Conservation (phyloP, 1,284 basidiomycete genomes). For the Prillingera fragicola region DNA sequence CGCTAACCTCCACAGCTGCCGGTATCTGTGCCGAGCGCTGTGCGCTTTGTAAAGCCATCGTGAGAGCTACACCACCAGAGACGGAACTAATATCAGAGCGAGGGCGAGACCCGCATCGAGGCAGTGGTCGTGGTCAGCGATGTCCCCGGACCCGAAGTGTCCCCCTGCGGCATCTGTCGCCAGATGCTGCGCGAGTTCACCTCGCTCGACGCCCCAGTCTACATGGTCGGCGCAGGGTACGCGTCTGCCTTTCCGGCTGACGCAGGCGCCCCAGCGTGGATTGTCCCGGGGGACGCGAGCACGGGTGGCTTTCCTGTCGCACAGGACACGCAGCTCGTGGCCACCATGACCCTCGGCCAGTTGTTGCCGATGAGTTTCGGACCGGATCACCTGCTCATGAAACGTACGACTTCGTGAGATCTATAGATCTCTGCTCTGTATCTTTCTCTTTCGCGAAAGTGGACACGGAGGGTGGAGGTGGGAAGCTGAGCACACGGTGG, state of each 20-base stretch:
- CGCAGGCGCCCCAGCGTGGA: slow-evolving; percentile 24
- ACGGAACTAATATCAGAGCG: slow-evolving; percentile 56
- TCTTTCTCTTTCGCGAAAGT: no score
- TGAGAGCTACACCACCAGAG: slow-evolving; percentile 47
- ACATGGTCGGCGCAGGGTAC: slow-evolving; percentile 69
- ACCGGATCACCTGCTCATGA: slow-evolving; percentile 55
- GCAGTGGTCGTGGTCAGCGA: slow-evolving; percentile 72
- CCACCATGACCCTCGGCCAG: slow-evolving; percentile 64
- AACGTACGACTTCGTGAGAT: neutral
- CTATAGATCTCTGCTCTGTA: no score
- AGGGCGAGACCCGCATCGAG: slow-evolving; percentile 61
- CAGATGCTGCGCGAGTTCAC: slow-evolving; percentile 90
- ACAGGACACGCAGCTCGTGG: slow-evolving; percentile 53
- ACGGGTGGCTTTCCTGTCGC: slow-evolving; percentile 12
- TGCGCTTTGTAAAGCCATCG: slow-evolving; percentile 77
- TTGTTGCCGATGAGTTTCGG: slow-evolving; percentile 85
- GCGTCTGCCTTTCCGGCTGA: slow-evolving; percentile 34
- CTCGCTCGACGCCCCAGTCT: slow-evolving; percentile 62
- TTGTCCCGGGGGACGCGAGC: slow-evolving; percentile 31
- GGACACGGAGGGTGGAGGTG: no score
- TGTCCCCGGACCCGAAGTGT: slow-evolving; percentile 56
- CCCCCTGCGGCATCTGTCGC: slow-evolving; percentile 86
- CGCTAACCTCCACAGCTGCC: slow-evolving; percentile 32
- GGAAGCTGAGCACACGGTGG: no score
- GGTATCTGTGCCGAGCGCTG: slow-evolving; percentile 82